Percentiles rank a stretch among this genome's conserved stretches.
Evolutionary conservation across 495 filamentous ascomycete species (phyloP).

Genomic region (Penicillium tannophilum): DNA sequence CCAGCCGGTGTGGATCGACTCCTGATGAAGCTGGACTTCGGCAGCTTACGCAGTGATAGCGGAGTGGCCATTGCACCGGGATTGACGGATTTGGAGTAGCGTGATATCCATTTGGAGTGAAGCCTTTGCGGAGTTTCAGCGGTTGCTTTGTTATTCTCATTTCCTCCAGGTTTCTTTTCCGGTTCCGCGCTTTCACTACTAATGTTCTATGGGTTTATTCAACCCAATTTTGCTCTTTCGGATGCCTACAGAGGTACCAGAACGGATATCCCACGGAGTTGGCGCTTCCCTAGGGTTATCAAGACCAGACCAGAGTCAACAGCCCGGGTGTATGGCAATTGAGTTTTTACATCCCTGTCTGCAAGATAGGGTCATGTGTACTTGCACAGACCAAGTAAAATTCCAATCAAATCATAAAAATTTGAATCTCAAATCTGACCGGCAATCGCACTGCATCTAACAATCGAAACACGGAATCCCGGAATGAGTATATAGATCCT

Average conservation of each 20-base stretch:
- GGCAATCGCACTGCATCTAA: background rate
- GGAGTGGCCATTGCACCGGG: conserved; percentile 11
- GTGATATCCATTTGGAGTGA: background rate
- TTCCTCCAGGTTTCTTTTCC: background rate
- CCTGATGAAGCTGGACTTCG: conserved; percentile 86
- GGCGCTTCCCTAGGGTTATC: background rate
- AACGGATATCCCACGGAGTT: background rate
- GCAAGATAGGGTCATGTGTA: conserved; percentile 2
- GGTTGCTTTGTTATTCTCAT: conserved; percentile 1
- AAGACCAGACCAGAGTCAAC: background rate
- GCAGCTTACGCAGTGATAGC: conserved; percentile 35
- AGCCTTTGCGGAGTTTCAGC: background rate
- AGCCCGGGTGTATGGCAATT: background rate
- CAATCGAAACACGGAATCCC: background rate
- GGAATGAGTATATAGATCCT: conserved; percentile 2
- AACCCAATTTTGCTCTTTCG: background rate
- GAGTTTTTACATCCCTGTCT: background rate
- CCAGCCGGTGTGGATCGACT: conserved; percentile 76
- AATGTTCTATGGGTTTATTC: background rate
- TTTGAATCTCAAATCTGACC: background rate
- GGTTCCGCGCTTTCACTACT: background rate
- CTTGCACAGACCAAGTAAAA: background rate
- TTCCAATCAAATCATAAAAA: background rate
- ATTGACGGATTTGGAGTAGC: conserved; percentile 14
- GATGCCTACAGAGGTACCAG: background rate